Percentiles rank a stretch among this genome's conserved stretches.
phyloP scores from a whole-genome alignment of 2,329 filamentous ascomycete species.

The Podosphaera leucotricha region DNA sequence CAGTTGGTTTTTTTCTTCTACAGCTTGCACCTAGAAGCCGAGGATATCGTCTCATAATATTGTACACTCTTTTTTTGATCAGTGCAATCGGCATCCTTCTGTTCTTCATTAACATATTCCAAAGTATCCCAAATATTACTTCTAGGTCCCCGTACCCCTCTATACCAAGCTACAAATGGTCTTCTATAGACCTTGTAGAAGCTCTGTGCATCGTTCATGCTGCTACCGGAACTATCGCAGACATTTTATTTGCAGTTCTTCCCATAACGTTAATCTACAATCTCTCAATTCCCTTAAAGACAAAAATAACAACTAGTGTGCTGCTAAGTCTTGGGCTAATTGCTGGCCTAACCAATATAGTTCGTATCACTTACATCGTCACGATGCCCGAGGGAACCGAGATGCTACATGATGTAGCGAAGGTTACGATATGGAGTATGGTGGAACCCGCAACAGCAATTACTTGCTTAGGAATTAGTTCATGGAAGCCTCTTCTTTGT shows the following conservation, averaged over 20 bases:
- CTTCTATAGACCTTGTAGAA: slow-evolving; percentile 2
- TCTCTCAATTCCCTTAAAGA: slow-evolving; percentile 1
- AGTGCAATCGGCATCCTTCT: neutral
- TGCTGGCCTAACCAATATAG: slow-evolving; percentile 5
- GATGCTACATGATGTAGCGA: slow-evolving; percentile 5
- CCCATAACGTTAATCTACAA: slow-evolving; percentile 6
- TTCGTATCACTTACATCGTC: slow-evolving; percentile 5
- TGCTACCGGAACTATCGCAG: slow-evolving; percentile 2
- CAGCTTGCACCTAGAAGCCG: neutral
- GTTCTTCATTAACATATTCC: slow-evolving; percentile 5
- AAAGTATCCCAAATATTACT: slow-evolving; percentile 4
- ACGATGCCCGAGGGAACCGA: slow-evolving; percentile 2
- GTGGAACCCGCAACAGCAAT: slow-evolving; percentile 7
- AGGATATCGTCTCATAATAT: neutral
- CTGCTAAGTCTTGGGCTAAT: slow-evolving; percentile 1
- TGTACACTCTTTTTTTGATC: neutral
- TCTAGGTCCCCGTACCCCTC: neutral
- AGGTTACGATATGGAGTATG: slow-evolving; percentile 7
- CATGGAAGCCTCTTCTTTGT: slow-evolving; percentile 6
- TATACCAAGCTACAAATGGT: too few relatives aligned
- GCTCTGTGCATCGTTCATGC: neutral
- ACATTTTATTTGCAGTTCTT: slow-evolving; percentile 5
- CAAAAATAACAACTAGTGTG: neutral
- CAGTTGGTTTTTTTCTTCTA: slow-evolving; percentile 6
- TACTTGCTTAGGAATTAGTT: slow-evolving; percentile 4